Evolutionary conservation across 2,329 filamentous ascomycete species (phyloP).

Genomic region (Ascochyta viciae-villosae): DNA sequence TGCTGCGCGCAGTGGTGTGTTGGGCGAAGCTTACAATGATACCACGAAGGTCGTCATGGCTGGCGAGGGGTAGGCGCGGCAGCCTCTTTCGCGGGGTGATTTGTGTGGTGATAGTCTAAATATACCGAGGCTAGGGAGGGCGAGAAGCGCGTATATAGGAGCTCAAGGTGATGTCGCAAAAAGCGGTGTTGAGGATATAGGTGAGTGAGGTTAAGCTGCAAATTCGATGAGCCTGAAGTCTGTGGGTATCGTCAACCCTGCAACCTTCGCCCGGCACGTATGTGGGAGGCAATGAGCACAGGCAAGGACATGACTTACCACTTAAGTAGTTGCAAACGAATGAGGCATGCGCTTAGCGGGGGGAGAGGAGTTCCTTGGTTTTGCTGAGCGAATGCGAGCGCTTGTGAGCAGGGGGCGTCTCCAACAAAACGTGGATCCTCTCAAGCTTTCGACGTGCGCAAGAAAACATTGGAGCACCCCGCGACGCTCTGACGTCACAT

Average conservation of each 20-base stretch:
- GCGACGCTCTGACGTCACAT: constrained; percentile 18
- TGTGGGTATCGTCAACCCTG: constrained; percentile 15
- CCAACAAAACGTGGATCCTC: constrained; percentile 18
- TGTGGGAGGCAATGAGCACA: constrained; percentile 9
- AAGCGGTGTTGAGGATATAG: constrained; percentile 5
- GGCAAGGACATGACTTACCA: constrained; percentile 10
- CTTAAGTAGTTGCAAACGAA: constrained; percentile 16
- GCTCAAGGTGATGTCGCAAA: constrained; percentile 11
- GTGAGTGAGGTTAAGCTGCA: constrained; percentile 2
- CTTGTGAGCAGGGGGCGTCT: constrained; percentile 15
- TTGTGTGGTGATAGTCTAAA: constrained; percentile 12
- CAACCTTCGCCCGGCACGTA: constrained; percentile 2
- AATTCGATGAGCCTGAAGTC: constrained; percentile 6
- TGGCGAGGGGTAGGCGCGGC: constrained; percentile 16
- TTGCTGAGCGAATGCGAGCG: constrained; percentile 14
- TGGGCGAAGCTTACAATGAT: constrained; percentile 58
- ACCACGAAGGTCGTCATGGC: constrained; percentile 67
- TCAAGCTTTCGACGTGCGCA: constrained; percentile 14
- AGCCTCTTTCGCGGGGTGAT: constrained; percentile 10
- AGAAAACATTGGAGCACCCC: constrained; percentile 21
- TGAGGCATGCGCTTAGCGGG: constrained; percentile 14
- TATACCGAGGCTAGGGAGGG: constrained; percentile 4
- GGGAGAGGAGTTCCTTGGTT: constrained; percentile 23
- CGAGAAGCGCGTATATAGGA: constrained; percentile 1
- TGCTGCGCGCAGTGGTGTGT: neutral